phyloP scores from a whole-genome alignment of 2,329 filamentous ascomycete species.

The Xylaria sp. region DNA sequence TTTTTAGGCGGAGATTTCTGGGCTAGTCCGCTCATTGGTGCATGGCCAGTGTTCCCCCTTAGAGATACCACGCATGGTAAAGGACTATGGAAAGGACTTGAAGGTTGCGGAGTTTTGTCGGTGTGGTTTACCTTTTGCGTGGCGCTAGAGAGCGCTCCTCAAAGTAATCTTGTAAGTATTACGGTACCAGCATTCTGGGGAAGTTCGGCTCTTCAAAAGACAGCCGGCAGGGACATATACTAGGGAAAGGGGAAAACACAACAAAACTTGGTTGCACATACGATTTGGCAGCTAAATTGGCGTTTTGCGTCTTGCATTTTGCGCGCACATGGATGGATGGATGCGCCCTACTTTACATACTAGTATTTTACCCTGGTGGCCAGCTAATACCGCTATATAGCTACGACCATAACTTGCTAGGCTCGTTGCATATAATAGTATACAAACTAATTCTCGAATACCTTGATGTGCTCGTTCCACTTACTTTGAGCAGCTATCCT shows the following conservation, averaged over 20 bases:
- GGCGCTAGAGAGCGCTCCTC: not conserved
- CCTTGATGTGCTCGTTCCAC: not conserved
- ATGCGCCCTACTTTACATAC: not conserved
- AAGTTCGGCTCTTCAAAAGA: not conserved
- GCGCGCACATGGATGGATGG: not conserved
- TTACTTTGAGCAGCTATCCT: not conserved
- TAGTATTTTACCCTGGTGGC: not conserved
- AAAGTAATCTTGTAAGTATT: not conserved
- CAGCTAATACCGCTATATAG: not conserved
- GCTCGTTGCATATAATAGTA: not conserved
- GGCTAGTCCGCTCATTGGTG: not conserved
- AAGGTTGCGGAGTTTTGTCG: not conserved
- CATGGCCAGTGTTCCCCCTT: not conserved
- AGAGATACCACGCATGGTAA: not conserved
- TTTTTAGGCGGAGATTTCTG: not conserved
- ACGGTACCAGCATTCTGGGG: not conserved
- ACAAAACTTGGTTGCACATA: not conserved
- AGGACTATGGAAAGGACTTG: no score
- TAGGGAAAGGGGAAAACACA: not conserved
- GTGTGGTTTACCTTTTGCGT: not conserved
- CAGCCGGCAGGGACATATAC: not conserved
- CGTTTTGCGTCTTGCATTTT: constrained; percentile 16
- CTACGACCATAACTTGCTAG: not conserved
- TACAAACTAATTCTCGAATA: not conserved
- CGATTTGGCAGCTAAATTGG: not conserved